Evolutionary conservation across 768 basidiomycete genomes (phyloP).

Genomic region (Suillus luteus): DNA sequence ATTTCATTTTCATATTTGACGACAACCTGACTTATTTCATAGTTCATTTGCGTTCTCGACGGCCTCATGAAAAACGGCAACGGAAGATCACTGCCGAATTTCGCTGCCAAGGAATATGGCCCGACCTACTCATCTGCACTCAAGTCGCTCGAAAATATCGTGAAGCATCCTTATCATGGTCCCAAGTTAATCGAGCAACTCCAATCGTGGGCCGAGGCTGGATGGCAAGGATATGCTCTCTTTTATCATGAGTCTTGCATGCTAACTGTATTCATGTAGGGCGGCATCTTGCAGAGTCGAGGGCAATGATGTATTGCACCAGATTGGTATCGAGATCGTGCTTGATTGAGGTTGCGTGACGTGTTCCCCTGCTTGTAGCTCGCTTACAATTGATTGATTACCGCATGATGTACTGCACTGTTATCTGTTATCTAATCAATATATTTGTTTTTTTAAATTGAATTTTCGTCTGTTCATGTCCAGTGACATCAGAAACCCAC

Average conservation of each 20-base stretch:
- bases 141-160: neutral
- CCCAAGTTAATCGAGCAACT: neutral
- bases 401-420: too few species aligned
- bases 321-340: too few species aligned
- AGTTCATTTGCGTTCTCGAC: neutral
- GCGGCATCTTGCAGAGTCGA: too few species aligned
- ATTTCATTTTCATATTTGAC: neutral
- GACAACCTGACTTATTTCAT: neutral
- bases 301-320: too few species aligned
- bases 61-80: neutral
- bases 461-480: too few species aligned
- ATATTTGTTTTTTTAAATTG: too few species aligned
- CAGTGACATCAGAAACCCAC: too few species aligned
- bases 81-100: neutral
- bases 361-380: too few species aligned
- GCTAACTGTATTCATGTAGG: neutral
- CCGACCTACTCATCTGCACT: neutral
- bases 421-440: too few species aligned
- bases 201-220: neutral
- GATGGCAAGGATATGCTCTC: neutral
- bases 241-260: neutral
- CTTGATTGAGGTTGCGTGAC: too few species aligned
- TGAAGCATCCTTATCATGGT: neutral
- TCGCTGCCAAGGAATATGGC: neutral
- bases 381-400: too few species aligned